Evolutionary conservation across 176 grass and related monocot genomes (phyloP), one percentile per base, ranked within the genome.

Genomic region (Carex kokanica): DNA sequence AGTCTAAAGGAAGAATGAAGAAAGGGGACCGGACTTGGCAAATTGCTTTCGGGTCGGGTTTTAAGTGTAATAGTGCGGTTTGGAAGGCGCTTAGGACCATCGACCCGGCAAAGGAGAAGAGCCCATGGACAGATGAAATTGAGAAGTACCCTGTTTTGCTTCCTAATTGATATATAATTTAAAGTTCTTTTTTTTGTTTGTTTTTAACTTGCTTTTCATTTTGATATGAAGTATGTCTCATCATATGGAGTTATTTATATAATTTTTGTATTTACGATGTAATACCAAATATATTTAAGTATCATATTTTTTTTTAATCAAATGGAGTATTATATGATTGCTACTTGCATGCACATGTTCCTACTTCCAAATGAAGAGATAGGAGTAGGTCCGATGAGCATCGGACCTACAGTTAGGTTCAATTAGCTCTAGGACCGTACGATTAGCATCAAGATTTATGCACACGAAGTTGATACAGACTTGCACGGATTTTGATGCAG

Each of bases 61-160:
- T 88, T 58, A 88, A 88, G 82, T 84, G 86, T 20, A 84, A 88
- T 51, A 88, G 86, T 18, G 86, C 86, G 0, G 86, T 88, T n/a
- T 88, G 86, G 86, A 88, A 80, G 86, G 82, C 82, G 58, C 81
- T 88, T 40, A 72, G 41, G 52, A 73, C 81, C 1, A 17, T 88
- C 45, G 61, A 88, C 77, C 82, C 81, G 20, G 82, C 54, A 5
- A 84, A 73, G 51, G 86, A 88, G 86, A 88, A 81, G 45, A 84
- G 84, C 32, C 86, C 86, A 15, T 88, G 86, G 86, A 52, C 62
- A 11, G 81, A 88, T 80, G 86, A 88, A 68, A 73, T 88, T 1
- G 14, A 84, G 13, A 68, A 55, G 11, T 88, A 80, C 51, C 86
- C 86, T 36, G 86, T 84, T 58, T 56, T 32, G 15, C 34, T 88